Percentiles rank a stretch among this genome's conserved stretches.
Conservation (phyloP, 2,329 filamentous ascomycete genomes). For the Paecilomyces formosus region DNA sequence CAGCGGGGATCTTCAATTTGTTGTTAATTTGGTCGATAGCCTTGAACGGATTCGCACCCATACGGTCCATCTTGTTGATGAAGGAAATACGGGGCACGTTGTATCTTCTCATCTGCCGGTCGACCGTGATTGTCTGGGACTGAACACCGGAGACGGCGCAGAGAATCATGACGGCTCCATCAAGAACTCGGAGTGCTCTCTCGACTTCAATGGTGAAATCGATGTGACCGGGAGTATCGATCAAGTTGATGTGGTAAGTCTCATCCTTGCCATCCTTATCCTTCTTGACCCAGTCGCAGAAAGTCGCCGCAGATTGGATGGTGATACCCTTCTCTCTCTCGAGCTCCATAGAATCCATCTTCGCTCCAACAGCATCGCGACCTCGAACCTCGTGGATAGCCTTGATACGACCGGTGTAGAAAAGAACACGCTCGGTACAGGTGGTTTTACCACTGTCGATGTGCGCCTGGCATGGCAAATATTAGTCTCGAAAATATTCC, state of each 20-base stretch:
- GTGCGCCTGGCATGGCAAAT: slow-evolving; percentile 59
- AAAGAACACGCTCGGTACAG: slow-evolving; percentile 89
- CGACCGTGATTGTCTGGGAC: slow-evolving; percentile 95
- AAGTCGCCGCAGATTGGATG: slow-evolving; percentile 96
- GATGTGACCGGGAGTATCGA: slow-evolving; percentile 96
- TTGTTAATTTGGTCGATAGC: slow-evolving; percentile 95
- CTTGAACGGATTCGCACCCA: slow-evolving; percentile 97
- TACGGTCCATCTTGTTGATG: slow-evolving; percentile 99
- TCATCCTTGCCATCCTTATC: slow-evolving; percentile 70
- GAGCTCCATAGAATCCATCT: slow-evolving; percentile 99
- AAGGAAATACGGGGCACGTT: slow-evolving; percentile 93
- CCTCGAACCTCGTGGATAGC: slow-evolving; percentile 88
- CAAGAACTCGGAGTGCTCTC: slow-evolving; percentile 84
- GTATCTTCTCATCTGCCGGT: slow-evolving; percentile 97
- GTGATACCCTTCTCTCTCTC: slow-evolving; percentile 98
- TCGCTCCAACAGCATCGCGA: slow-evolving; percentile 89
- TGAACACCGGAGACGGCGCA: slow-evolving; percentile 97
- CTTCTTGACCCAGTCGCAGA: slow-evolving; percentile 92
- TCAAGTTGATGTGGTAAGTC: slow-evolving; percentile 95
- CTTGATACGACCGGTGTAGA: slow-evolving; percentile 96
- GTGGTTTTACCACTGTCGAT: slow-evolving; percentile 99
- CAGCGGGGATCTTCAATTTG: slow-evolving; percentile 88
- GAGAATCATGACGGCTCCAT: slow-evolving; percentile 96
- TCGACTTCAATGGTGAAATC: slow-evolving; percentile 99
- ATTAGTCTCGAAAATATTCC: slow-evolving; percentile 2